A percentile compares a stretch with the other conserved stretches of the same genome.
Evolutionary conservation across 2,329 filamentous ascomycete species (phyloP).

Genomic region (Ambrosiella beaveri): DNA sequence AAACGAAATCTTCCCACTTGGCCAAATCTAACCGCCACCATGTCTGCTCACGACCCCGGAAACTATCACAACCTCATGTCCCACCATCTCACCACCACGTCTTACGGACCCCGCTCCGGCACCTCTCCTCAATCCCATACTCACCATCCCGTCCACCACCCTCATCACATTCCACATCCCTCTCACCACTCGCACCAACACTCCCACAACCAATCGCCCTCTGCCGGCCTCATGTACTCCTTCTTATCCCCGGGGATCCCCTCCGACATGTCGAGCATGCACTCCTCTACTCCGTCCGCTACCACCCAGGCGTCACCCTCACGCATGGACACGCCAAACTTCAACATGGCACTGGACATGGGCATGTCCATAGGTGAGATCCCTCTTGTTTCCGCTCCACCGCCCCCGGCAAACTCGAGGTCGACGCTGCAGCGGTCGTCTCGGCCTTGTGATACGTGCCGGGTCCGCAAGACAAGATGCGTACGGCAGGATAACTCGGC

Average conservation of each 20-base stretch:
- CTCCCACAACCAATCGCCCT: background rate
- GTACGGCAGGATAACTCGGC: conserved; percentile 42
- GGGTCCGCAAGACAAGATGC: conserved; percentile 47
- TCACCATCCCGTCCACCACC: background rate
- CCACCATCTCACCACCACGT: background rate
- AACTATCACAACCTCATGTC: conserved; percentile 7
- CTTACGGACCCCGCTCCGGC: background rate
- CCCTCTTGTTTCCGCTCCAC: background rate
- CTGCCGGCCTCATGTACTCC: conserved; percentile 7
- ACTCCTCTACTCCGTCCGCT: background rate
- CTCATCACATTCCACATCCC: background rate
- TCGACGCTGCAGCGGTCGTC: conserved; percentile 9
- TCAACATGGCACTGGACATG: conserved; percentile 6
- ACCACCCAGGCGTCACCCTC: background rate
- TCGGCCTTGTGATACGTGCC: conserved; percentile 46
- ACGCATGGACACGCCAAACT: background rate
- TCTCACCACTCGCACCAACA: background rate
- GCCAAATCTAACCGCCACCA: background rate
- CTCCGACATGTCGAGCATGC: conserved; percentile 1
- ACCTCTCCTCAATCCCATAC: background rate
- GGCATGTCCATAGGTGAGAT: conserved; percentile 3
- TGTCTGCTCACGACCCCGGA: conserved; percentile 2
- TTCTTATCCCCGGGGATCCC: conserved; percentile 5
- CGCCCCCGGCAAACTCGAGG: conserved; percentile 1
- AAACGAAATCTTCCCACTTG: background rate